These are phyloP conservation scores for Suillus subaureus DNA, from an alignment of 768 basidiomycete species.

Conservation along the genomic window DNA sequence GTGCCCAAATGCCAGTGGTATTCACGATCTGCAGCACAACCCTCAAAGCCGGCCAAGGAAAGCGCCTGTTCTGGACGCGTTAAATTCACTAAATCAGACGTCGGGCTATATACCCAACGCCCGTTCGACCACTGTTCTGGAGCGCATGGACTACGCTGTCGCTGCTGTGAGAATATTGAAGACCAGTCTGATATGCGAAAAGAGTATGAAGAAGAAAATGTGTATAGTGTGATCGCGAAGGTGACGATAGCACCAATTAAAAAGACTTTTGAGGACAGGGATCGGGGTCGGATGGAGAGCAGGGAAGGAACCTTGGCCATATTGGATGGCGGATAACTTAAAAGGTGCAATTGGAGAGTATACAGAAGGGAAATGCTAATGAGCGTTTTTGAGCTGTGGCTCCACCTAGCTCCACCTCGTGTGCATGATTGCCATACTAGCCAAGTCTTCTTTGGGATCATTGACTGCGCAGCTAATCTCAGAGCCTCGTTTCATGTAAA, in stretches of 20 bases:
- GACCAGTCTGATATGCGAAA: conserved; percentile 23
- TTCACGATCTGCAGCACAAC: conserved; percentile 66
- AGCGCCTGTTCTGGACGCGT: conserved; percentile 45
- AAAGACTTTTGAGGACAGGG: conserved; percentile 25
- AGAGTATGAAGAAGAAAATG: conserved; percentile 26
- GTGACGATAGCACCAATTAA: conserved; percentile 29
- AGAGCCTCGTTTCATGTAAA: too few species aligned
- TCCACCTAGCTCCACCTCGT: neutral
- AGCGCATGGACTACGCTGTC: conserved; percentile 33
- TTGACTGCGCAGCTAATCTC: neutral
- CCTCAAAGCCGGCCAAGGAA: conserved; percentile 56
- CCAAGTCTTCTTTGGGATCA: neutral
- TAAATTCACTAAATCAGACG: conserved; percentile 38
- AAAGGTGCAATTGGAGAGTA: too few species aligned
- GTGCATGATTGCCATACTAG: neutral
- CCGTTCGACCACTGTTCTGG: conserved; percentile 39
- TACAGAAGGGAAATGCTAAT: neutral
- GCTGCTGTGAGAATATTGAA: conserved; percentile 24
- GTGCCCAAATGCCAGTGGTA: conserved; percentile 64
- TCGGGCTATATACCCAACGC: conserved; percentile 44
- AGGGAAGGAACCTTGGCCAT: conserved; percentile 11
- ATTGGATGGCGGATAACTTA: conserved; percentile 9
- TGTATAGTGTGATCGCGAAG: conserved; percentile 31
- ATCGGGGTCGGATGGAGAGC: conserved; percentile 23
- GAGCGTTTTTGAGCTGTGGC: neutral